Conservation (phyloP, 257 asterid species). For the Plantago major region DNA sequence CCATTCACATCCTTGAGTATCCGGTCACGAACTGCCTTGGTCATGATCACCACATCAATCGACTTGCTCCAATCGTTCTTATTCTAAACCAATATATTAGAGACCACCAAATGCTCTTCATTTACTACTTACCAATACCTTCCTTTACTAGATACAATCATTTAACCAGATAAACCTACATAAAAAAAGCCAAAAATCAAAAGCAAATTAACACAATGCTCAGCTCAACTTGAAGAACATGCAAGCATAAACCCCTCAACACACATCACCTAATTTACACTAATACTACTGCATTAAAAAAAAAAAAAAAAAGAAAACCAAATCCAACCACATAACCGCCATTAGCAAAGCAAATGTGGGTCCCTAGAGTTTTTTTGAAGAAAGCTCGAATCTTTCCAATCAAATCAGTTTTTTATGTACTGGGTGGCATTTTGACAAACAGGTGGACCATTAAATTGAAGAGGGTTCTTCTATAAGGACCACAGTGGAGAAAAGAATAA, state of each 20-base stretch:
- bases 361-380: slow-evolving; percentile 11
- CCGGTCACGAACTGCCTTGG: slow-evolving; percentile 81
- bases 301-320: slow-evolving; percentile 17
- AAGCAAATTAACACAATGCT: slow-evolving; percentile 10
- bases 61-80: slow-evolving; percentile 27
- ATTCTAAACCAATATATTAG: slow-evolving; percentile 28
- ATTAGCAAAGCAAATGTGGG: slow-evolving; percentile 9
- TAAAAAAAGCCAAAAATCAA: slow-evolving; percentile 4
- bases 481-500: slow-evolving; percentile 20
- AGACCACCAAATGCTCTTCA: slow-evolving; percentile 31
- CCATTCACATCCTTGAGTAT: slow-evolving; percentile 86
- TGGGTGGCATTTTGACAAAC: slow-evolving; percentile 22
- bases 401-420: background rate
- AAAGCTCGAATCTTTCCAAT: slow-evolving; percentile 15
- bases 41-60: slow-evolving; percentile 64
- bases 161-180: slow-evolving; percentile 14
- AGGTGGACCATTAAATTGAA: slow-evolving; percentile 10
- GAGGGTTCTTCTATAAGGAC: slow-evolving; percentile 17
- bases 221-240: no score
- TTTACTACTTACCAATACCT: slow-evolving; percentile 24
- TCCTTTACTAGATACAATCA: slow-evolving; percentile 25
- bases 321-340: slow-evolving; percentile 27
- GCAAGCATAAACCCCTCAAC: no score
- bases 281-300: background rate
- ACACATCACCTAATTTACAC: no score